Percentiles rank a stretch among this genome's conserved stretches.
phyloP scores from a whole-genome alignment of 169 alveolate species.

The Theileria annulata region DNA sequence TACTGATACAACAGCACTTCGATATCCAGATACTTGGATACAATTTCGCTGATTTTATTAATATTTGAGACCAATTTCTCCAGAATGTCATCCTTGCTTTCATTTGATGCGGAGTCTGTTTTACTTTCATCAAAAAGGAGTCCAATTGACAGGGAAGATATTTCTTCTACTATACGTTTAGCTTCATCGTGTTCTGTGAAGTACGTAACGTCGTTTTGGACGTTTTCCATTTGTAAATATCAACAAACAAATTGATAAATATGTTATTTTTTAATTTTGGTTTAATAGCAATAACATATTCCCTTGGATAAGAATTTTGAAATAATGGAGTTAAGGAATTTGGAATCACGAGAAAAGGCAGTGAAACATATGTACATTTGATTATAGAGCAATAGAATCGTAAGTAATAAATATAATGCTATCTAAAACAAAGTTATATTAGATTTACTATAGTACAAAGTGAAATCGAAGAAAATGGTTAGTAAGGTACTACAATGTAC shows the following conservation, averaged over 20 bases:
- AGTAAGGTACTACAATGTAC: too few relatives aligned
- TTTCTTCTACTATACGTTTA: background rate
- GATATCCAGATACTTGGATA: conserved; percentile 22
- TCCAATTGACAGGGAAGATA: background rate
- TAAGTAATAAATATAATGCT: too few relatives aligned
- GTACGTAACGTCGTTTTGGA: background rate
- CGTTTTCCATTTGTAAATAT: background rate
- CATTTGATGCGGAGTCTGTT: background rate
- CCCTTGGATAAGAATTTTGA: too few relatives aligned
- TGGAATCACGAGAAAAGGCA: too few relatives aligned
- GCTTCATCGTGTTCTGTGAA: conserved; percentile 39
- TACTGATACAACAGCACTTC: conserved; percentile 27
- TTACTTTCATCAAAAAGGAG: conserved; percentile 15
- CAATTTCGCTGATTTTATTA: conserved; percentile 1
- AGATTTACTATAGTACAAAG: too few relatives aligned
- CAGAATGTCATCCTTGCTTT: background rate
- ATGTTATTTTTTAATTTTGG: background rate
- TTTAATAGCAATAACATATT: too few relatives aligned
- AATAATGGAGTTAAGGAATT: too few relatives aligned
- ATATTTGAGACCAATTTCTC: conserved; percentile 7
- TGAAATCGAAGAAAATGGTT: too few relatives aligned
- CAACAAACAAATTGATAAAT: background rate
- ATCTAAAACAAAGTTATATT: too few relatives aligned
- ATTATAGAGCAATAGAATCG: too few relatives aligned
- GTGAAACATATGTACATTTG: too few relatives aligned